These are phyloP conservation scores for Aspergillus sp. DNA, from an alignment of 2,329 filamentous ascomycete species.

Conservation along the genomic window DNA sequence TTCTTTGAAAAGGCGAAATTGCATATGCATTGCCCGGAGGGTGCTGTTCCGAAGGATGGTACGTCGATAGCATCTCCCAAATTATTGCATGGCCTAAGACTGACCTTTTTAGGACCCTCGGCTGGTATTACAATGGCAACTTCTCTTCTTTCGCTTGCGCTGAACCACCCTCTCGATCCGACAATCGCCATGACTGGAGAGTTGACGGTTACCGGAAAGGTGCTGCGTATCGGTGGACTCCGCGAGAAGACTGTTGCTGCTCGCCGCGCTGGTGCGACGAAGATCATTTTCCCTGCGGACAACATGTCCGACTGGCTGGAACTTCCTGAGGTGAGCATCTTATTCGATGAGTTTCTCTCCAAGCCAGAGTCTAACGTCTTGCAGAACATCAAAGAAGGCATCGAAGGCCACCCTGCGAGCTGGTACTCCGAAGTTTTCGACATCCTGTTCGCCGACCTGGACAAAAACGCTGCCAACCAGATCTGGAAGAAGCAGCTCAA, in stretches of 20 bases:
- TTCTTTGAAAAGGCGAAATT: conserved; percentile 96
- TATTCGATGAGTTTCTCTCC: conserved; percentile 7
- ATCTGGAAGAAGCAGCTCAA: conserved; percentile 65
- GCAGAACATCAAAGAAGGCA: conserved; percentile 96
- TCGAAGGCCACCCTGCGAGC: conserved; percentile 83
- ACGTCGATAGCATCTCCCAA: conserved; percentile 19
- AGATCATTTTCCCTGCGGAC: conserved; percentile 90
- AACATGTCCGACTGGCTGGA: conserved; percentile 98
- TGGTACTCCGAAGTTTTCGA: conserved; percentile 97
- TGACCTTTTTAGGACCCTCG: conserved; percentile 56
- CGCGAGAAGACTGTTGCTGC: conserved; percentile 97
- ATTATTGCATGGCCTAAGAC: not conserved
- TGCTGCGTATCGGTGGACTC: conserved; percentile 87
- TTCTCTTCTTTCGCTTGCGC: conserved; percentile 77
- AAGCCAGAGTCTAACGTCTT: conserved; percentile 10
- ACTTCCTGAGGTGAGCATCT: conserved; percentile 77
- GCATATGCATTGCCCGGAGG: conserved; percentile 94
- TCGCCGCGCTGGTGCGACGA: conserved; percentile 84
- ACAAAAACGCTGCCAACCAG: conserved; percentile 68
- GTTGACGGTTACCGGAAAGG: conserved; percentile 93
- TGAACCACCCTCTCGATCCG: conserved; percentile 74
- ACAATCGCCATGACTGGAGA: conserved; percentile 98
- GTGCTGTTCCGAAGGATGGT: conserved; percentile 90
- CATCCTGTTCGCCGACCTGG: conserved; percentile 79
- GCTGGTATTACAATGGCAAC: conserved; percentile 99